Base-by-base conservation (phyloP, 352 stramenopile genomes). In the Thalassiosira livingstoniorum region DNA sequence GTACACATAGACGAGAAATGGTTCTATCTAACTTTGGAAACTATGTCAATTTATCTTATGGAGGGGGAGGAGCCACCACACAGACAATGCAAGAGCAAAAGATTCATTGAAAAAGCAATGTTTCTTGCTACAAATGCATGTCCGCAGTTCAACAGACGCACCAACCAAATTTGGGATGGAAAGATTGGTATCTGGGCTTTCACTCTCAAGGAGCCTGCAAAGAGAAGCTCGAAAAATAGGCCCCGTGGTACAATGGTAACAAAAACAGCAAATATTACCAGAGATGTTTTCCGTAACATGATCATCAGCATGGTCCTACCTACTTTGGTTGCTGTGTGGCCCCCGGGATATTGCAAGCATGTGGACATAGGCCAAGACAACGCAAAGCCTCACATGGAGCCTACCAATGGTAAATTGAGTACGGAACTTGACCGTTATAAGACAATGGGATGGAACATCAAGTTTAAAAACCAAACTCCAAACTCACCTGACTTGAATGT, bases 401-500 rank as follows among this genome's bases (percentile, higher is more conserved):
- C 34, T 78, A 10, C 3, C 57, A 21, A 27, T 64, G 37, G 57
- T 74, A 47, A 37, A 57, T 13, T 39, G 11, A 43, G 13, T n/a
- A n/a, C n/a, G n/a, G n/a, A n/a, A n/a, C n/a, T n/a, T n/a, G n/a
- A n/a, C n/a, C n/a, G n/a, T n/a, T n/a, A n/a, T 58, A n/a, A n/a
- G n/a, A n/a, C n/a, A 29, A 10, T 25, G 5, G 5, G 47, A 18
- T 18, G 10, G 18, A 51, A 10, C 18, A 51, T 51, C 42, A 51
- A 7, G 31, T 55, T 82, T 29, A 43, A 45, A 21, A 65, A 27
- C 25, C 75, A 83, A 31, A 60, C 67, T 32, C 58, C 75, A 18
- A 83, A 83, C 60, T 77, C 65, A 37, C 75, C 75, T 47, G 75
- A 83, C 43, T 58, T 65, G 5, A 83, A 83, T 63, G 65, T 71